These are phyloP conservation scores for Venturia effusa DNA, from an alignment of 2,329 filamentous ascomycete species.

Conservation along the genomic window DNA sequence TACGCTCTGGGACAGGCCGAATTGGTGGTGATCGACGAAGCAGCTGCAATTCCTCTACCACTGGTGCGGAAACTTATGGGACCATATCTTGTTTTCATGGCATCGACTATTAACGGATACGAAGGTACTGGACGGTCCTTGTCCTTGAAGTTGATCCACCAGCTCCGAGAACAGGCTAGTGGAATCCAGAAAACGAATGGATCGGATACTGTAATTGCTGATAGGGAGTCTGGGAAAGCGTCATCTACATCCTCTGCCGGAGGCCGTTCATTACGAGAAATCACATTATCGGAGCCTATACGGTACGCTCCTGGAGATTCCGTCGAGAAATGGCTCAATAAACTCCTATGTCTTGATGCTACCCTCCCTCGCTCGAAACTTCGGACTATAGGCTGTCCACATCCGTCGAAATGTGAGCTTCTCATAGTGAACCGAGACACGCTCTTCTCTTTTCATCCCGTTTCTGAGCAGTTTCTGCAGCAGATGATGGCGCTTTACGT, in stretches of 20 bases:
- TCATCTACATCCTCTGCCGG: conserved; percentile 28
- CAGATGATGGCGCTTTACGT: conserved; percentile 98
- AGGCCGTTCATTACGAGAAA: conserved; percentile 78
- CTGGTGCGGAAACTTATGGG: conserved; percentile 91
- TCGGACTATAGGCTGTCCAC: conserved; percentile 68
- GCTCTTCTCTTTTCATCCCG: conserved; percentile 93
- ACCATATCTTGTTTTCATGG: conserved; percentile 97
- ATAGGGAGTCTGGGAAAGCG: conserved; percentile 65
- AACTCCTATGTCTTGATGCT: conserved; percentile 83
- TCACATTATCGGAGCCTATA: conserved; percentile 87
- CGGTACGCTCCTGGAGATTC: conserved; percentile 82
- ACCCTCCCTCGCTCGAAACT: conserved; percentile 70
- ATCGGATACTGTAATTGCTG: conserved; percentile 54
- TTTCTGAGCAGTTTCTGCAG: conserved; percentile 93
- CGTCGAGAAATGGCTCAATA: conserved; percentile 96
- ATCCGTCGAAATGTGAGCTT: conserved; percentile 83
- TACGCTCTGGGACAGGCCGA: conserved; percentile 94
- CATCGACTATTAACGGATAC: conserved; percentile 97
- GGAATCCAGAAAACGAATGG: conserved; percentile 45
- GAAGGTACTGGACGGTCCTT: conserved; percentile 93
- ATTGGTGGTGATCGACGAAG: conserved; percentile 91
- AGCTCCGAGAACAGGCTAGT: conserved; percentile 85
- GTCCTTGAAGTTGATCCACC: conserved; percentile 92
- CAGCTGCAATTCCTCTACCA: conserved; percentile 88
- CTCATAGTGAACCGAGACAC: conserved; percentile 94